These are phyloP conservation scores for Saccharomyces jurei DNA, from an alignment of 805 yeast genomes.

Conservation along the genomic window DNA sequence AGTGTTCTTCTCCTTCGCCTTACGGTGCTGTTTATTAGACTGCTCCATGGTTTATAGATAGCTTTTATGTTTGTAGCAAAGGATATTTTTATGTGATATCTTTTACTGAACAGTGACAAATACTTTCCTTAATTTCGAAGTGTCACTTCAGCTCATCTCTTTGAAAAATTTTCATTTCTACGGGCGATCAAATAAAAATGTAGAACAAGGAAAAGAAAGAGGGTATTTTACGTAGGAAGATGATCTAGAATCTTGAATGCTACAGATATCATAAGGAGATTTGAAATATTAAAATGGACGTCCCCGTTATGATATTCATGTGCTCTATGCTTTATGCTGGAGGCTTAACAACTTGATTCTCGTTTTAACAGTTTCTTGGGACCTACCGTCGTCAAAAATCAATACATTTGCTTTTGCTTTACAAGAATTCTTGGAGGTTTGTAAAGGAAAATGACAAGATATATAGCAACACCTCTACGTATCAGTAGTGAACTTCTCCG, in stretches of 20 bases:
- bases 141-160: not conserved
- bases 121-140: not conserved
- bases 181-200: not conserved
- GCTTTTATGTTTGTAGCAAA: not conserved
- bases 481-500: not conserved
- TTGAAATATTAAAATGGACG: too few relatives aligned
- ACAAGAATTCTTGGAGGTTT: too few relatives aligned
- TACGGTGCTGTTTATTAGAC: slow-evolving; percentile 77
- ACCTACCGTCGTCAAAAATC: not conserved
- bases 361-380: too few relatives aligned
- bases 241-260: not conserved
- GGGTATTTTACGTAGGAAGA: too few relatives aligned
- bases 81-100: not conserved
- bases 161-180: not conserved
- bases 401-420: not conserved
- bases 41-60: slow-evolving; percentile 37
- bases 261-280: too few relatives aligned
- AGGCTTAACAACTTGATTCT: not conserved
- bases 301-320: not conserved
- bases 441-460: not conserved
- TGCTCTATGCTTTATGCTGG: too few relatives aligned
- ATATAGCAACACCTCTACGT: not conserved
- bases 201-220: not conserved
- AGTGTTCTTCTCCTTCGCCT: slow-evolving; percentile 44
- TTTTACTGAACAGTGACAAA: not conserved